Evolutionary conservation across 2,329 filamentous ascomycete species (phyloP), one percentile per base, ranked within the genome.

Genomic region (Fusarium sp.): DNA sequence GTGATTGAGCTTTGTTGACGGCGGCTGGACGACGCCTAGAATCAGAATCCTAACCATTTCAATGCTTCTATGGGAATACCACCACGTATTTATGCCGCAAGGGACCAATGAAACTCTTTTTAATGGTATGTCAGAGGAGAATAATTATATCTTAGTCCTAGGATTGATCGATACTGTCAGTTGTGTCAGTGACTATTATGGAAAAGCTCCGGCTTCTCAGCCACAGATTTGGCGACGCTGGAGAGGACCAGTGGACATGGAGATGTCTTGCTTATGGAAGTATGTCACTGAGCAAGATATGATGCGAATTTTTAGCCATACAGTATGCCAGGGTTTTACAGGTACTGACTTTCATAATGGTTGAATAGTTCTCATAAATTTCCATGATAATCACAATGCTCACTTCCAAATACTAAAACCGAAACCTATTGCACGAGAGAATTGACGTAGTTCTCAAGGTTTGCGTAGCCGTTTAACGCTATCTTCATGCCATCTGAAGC

Each of bases 371-470:
- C 40, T 20, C 7, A 42, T 42, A 11, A 20, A 42, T 11, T 14
- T 20, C 7, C 10, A 22, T 42, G 18, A 42, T 42, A 11, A 20
- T 12, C 40, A 22, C 40, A 20, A 42, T 14, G 18, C 40, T 22
- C 22, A 42, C n/a, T 42, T 42, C 13, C 6, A 42, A 42, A 6
- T 37, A 11, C 3, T 18, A 4, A 11, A 37, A 4, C 18, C 1
- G 18, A 6, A n/a, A 11, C 16, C 18, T 37, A n/a, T n/a, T 37
- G 2, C 5, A 37, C 18, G 10, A 37, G 34, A 11, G 34, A 37
- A 7, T 37, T 37, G 34, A 85, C 81, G 75, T 85, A 86, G 53
- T 83, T 81, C 74, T 86, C 84, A 14, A 86, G 78, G 63, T 83
- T 85, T 7, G 79, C 76, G 60, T 84, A 85, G 8, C 83, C 82